These are phyloP conservation scores for Aethionema arabicum DNA, from an alignment of 345 rosid species.

Conservation along the genomic window DNA sequence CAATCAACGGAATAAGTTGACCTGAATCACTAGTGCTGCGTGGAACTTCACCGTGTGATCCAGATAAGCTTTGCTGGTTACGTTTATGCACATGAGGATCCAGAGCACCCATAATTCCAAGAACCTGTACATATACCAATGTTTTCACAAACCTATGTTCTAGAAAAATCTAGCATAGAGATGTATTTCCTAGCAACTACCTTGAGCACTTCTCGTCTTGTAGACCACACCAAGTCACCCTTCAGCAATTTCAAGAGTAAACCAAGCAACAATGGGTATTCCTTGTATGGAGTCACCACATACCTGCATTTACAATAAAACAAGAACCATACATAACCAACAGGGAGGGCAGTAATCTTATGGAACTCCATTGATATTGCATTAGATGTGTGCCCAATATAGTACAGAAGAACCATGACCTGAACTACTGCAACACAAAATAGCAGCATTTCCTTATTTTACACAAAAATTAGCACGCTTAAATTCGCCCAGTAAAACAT, in stretches of 20 bases:
- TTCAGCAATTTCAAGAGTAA: constrained; percentile 92
- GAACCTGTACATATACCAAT: constrained; percentile 59
- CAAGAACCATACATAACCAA: constrained; percentile 24
- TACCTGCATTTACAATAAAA: constrained; percentile 50
- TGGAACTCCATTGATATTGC: constrained; percentile 18
- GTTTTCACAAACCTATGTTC: constrained; percentile 30
- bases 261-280: constrained; percentile 89
- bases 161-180: constrained; percentile 23
- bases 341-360: constrained; percentile 8
- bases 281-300: constrained; percentile 92
- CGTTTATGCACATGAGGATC: constrained; percentile 95
- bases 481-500: constrained; percentile 3
- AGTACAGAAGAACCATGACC: constrained; percentile 19
- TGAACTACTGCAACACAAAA: constrained; percentile 21
- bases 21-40: constrained; percentile 94
- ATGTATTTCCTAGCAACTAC: constrained; percentile 42
- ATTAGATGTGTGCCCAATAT: constrained; percentile 18
- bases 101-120: constrained; percentile 98
- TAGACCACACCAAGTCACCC: constrained; percentile 95
- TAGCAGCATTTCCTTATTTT: constrained; percentile 23
- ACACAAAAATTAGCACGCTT: constrained; percentile 18
- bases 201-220: constrained; percentile 98
- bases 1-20: constrained; percentile 81
- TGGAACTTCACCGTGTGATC: constrained; percentile 83
- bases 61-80: constrained; percentile 76